Evolutionary conservation across 495 filamentous ascomycete species (phyloP).

Genomic region (Chaetomium tenue): DNA sequence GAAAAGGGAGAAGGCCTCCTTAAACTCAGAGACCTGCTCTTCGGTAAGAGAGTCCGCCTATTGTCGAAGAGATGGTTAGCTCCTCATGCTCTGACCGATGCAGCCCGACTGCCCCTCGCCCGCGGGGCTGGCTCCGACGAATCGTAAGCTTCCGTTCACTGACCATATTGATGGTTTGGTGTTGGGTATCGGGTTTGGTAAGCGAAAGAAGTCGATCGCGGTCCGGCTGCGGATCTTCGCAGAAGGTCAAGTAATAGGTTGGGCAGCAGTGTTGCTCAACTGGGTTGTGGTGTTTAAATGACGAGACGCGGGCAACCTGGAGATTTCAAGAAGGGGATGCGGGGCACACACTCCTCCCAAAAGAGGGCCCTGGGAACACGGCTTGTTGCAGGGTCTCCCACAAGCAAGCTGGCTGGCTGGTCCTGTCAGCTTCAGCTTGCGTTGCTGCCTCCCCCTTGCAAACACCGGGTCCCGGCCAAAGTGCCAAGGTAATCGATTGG

Average conservation of each 20-base stretch:
- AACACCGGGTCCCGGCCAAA: not conserved
- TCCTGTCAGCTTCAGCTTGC: not conserved
- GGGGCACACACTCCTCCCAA: conserved; percentile 22
- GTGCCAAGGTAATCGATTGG: not conserved
- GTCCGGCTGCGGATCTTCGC: conserved; percentile 10
- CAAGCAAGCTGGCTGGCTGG: not conserved
- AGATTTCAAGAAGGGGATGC: conserved; percentile 27
- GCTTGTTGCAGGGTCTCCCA: conserved; percentile 4
- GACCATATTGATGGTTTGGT: conserved; percentile 20
- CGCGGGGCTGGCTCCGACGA: conserved; percentile 28
- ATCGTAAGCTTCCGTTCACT: conserved; percentile 7
- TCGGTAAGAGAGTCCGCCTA: conserved; percentile 93
- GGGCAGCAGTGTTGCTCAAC: conserved; percentile 17
- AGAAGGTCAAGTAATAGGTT: conserved; percentile 14
- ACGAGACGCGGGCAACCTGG: conserved; percentile 28
- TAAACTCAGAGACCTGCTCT: conserved; percentile 99
- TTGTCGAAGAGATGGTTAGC: conserved; percentile 27
- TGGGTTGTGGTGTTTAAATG: conserved; percentile 24
- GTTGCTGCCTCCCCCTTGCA: not conserved
- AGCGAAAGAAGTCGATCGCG: conserved; percentile 3
- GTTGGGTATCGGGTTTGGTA: not conserved
- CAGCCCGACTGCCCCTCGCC: conserved; percentile 28
- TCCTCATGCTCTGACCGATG: conserved; percentile 13
- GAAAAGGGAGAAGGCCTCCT: conserved; percentile 99
- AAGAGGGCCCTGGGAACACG: conserved; percentile 14